phyloP scores from a whole-genome alignment of 176 grass and related monocot genomes.

The Panicum miliaceum region DNA sequence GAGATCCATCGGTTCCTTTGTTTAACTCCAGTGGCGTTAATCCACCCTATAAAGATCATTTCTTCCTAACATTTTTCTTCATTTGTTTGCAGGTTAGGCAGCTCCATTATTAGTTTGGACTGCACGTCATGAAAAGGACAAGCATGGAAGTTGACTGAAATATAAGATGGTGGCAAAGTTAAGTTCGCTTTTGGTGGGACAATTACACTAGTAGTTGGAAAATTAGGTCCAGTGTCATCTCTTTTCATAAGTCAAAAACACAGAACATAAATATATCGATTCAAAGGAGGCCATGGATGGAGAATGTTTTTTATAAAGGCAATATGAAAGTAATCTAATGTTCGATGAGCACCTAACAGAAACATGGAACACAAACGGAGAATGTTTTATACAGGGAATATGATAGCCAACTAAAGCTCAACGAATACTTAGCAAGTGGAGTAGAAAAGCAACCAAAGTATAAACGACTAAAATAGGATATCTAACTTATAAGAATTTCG shows the following conservation, averaged over 20 bases:
- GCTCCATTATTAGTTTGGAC: not conserved
- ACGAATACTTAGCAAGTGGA: not conserved
- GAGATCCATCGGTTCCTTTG: not conserved
- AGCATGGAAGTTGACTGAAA: not conserved
- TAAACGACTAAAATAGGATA: not conserved
- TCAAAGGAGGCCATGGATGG: not conserved
- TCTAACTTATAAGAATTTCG: not conserved
- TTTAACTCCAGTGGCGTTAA: not conserved
- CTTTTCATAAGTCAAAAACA: not conserved
- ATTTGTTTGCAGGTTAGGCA: not conserved
- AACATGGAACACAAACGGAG: not conserved
- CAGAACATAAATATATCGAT: not conserved
- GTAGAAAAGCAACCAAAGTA: not conserved
- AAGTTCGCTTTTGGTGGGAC: constrained; percentile 21
- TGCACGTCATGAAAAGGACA: constrained; percentile 17
- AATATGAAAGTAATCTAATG: not conserved
- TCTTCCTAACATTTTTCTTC: not conserved
- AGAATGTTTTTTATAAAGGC: not conserved
- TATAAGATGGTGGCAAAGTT: not conserved
- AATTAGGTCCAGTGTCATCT: not conserved
- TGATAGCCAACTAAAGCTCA: not conserved
- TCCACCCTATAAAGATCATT: not conserved
- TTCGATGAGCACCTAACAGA: not conserved
- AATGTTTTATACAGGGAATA: not conserved
- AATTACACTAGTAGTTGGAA: not conserved